Evolutionary conservation across 2,329 filamentous ascomycete genomes (phyloP).

Genomic region (Arthrinium phaeospermum): DNA sequence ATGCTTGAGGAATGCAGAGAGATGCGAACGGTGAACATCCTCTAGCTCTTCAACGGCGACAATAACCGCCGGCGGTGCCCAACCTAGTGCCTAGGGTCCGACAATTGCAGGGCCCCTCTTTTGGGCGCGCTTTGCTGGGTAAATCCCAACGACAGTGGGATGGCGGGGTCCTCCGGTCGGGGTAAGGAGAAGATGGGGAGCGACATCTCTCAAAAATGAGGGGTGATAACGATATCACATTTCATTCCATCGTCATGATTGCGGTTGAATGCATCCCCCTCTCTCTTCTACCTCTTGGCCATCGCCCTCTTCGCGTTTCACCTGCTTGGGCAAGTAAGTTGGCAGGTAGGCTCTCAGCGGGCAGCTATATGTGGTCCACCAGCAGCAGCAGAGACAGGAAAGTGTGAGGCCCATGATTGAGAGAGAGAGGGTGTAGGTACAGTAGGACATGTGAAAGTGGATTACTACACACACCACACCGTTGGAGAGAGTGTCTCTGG

Average conservation of each 20-base stretch:
- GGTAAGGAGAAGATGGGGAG: neutral
- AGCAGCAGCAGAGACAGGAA: neutral
- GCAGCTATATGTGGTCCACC: neutral
- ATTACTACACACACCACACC: slow-evolving; percentile 29
- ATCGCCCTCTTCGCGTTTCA: neutral
- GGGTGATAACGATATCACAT: slow-evolving; percentile 23
- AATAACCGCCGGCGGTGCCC: neutral
- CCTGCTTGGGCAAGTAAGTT: neutral
- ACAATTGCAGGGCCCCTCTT: neutral
- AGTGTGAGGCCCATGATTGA: too few species aligned
- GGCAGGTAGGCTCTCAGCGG: neutral
- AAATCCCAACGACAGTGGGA: neutral
- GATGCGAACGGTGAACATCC: neutral
- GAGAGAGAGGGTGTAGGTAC: neutral
- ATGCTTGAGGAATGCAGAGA: neutral
- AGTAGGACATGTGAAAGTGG: slow-evolving; percentile 39
- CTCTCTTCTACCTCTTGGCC: neutral
- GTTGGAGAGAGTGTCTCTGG: neutral
- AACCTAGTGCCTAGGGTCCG: neutral
- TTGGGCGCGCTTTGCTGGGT: neutral
- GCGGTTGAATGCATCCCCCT: neutral
- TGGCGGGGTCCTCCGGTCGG: slow-evolving; percentile 17
- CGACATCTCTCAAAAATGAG: slow-evolving; percentile 1
- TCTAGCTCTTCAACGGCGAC: neutral
- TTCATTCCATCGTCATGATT: slow-evolving; percentile 7